Base-by-base conservation (phyloP, 1,284 basidiomycete species). In the Cutaneotrichosporon sp. region DNA sequence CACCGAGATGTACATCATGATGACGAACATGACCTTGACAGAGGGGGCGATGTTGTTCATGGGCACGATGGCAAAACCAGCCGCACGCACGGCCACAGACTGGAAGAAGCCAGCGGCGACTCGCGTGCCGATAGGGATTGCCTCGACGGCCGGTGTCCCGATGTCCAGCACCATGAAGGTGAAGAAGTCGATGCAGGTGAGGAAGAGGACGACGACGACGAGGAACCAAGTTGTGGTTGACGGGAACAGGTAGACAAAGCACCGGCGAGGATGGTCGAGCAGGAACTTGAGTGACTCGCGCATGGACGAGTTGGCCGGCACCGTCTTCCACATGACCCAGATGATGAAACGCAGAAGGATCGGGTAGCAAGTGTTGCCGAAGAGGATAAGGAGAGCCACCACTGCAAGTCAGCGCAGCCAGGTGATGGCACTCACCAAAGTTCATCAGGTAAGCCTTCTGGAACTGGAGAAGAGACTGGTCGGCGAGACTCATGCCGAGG, bases 161-260 rank as follows among this genome's bases (percentile, higher is more conserved):
- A 95, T 89, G 73, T 98, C 92, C 45, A 97, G 83, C 1, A 97
- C 83, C 71, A 97, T 81, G 80, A 97, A 94, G 69, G 86, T 89
- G 58, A 94, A 83, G 87, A 91, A 97, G 81, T 97, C 93, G 51
- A 88, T 88, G 42, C 25, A 91, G 89, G 87, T 92, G 34, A 97
- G 82, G 4, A 82, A 72, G 10, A 89, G 46, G 47, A 97, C 87
- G 3, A 80, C 74, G 25, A 85, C 84, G 0, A 92, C 67, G 16
- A 97, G 84, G 70, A 95, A 92, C 92, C 93, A 95, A 2, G 95
- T 98, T 75, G 98, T 94, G 67, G 93, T 91, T 0, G 92, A 89
- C 0, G 95, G 95, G 72, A 99, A 98, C 8, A 99, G 85, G 76
- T 97, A 95, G 46, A 95, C 87, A 74, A 92, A 98, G 80, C 95